These are phyloP conservation scores for Blastocystis sp. DNA, from an alignment of 352 stramenopile species.

Conservation along the genomic window DNA sequence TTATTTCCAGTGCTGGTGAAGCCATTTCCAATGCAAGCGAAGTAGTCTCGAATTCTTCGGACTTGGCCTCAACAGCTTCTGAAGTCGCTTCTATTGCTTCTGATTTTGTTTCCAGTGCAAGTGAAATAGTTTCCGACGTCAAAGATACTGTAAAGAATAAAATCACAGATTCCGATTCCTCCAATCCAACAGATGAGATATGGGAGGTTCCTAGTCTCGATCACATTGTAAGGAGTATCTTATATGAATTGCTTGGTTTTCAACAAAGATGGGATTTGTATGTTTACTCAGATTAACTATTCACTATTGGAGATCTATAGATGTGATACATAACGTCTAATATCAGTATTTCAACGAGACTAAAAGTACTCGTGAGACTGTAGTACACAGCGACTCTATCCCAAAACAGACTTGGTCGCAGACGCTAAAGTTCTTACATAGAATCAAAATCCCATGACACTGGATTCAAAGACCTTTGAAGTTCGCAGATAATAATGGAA, in stretches of 20 bases:
- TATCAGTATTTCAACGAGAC: too few species aligned
- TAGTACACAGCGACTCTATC: too few species aligned
- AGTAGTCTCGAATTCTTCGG: neutral
- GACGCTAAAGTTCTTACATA: too few species aligned
- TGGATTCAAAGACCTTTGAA: too few species aligned
- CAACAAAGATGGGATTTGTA: neutral
- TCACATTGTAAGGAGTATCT: neutral
- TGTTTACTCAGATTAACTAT: too few species aligned
- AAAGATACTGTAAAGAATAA: slow-evolving; percentile 20
- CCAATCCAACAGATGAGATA: neutral
- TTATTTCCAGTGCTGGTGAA: neutral
- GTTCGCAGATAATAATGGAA: too few species aligned
- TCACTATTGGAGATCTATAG: too few species aligned
- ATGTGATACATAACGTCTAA: too few species aligned
- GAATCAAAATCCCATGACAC: too few species aligned
- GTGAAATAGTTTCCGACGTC: neutral
- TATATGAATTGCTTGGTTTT: neutral
- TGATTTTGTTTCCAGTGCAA: neutral
- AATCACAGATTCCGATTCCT: neutral
- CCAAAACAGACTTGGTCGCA: too few species aligned
- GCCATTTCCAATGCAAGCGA: neutral
- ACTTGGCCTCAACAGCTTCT: neutral
- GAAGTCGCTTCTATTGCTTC: neutral
- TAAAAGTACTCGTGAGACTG: too few species aligned
- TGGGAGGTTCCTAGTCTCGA: neutral